These are phyloP conservation scores for Candida cerambycidarum DNA, from an alignment of 805 yeast species.

Conservation along the genomic window DNA sequence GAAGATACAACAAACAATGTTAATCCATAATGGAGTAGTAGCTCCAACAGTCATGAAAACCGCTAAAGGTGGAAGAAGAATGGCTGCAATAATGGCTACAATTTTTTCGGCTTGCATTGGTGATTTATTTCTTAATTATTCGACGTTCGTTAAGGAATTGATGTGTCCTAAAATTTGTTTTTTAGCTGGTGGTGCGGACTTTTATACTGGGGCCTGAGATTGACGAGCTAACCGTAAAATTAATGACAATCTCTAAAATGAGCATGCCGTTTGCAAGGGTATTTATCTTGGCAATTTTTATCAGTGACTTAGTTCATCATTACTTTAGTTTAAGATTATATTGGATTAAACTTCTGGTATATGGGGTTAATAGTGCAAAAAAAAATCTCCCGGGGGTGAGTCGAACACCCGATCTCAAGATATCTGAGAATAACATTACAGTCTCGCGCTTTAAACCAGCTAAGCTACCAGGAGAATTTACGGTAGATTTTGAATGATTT, in stretches of 20 bases:
- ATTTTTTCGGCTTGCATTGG: conserved; percentile 42
- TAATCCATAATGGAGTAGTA: conserved; percentile 63
- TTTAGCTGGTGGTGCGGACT: conserved; percentile 2
- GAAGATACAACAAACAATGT: conserved; percentile 59
- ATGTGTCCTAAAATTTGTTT: neutral
- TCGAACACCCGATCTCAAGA: conserved; percentile 48
- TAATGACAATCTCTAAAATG: conserved; percentile 1
- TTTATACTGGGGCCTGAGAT: neutral
- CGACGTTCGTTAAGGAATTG: neutral
- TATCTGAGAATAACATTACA: conserved; percentile 34
- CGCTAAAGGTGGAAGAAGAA: conserved; percentile 73
- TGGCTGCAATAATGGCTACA: conserved; percentile 45
- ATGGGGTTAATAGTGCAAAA: conserved; percentile 13
- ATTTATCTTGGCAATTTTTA: no score
- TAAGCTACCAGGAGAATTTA: conserved; percentile 28
- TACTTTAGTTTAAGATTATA: no score
- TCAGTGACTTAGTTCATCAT: no score
- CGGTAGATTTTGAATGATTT: neutral
- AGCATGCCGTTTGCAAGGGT: no score
- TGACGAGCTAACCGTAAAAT: conserved; percentile 3
- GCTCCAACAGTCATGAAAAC: conserved; percentile 70
- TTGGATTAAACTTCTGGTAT: no score
- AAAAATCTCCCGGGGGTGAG: conserved; percentile 43
- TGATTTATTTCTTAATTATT: neutral
- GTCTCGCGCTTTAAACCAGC: conserved; percentile 47